A percentile compares a stretch with the other conserved stretches of the same genome.
Evolutionary conservation across 2,329 filamentous ascomycete species (phyloP).

Genomic region (Penicillium oxalicum): DNA sequence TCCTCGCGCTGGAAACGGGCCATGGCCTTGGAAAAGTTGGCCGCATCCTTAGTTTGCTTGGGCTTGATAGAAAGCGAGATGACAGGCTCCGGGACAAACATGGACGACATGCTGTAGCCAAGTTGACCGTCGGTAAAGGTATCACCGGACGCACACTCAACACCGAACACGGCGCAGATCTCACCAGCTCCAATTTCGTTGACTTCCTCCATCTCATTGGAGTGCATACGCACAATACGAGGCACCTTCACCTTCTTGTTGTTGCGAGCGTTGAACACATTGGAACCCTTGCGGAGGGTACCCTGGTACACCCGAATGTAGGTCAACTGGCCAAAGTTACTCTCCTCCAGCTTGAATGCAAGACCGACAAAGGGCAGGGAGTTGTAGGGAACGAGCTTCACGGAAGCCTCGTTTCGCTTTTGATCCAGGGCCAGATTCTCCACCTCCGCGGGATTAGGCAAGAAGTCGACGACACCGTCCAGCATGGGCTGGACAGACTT

Average conservation of each 20-base stretch:
- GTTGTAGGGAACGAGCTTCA: slow-evolving; percentile 89
- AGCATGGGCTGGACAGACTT: slow-evolving; percentile 95
- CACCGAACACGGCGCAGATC: slow-evolving; percentile 96
- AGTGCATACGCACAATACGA: slow-evolving; percentile 98
- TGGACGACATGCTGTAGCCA: slow-evolving; percentile 93
- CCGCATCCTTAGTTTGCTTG: slow-evolving; percentile 83
- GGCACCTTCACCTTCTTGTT: slow-evolving; percentile 96
- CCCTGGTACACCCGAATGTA: slow-evolving; percentile 99
- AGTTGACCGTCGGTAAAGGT: slow-evolving; percentile 93
- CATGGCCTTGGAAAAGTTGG: slow-evolving; percentile 98
- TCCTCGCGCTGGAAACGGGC: slow-evolving; percentile 98
- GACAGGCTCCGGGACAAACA: slow-evolving; percentile 95
- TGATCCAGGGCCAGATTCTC: slow-evolving; percentile 85
- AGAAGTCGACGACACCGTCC: slow-evolving; percentile 90
- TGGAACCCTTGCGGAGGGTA: slow-evolving; percentile 76
- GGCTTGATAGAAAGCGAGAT: slow-evolving; percentile 97
- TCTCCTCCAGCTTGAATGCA: slow-evolving; percentile 98
- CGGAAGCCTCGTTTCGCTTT: slow-evolving; percentile 67
- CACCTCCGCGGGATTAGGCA: slow-evolving; percentile 86
- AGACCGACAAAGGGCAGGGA: slow-evolving; percentile 89
- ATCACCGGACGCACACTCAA: slow-evolving; percentile 95
- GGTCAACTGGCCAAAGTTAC: slow-evolving; percentile 95
- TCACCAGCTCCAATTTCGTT: slow-evolving; percentile 88
- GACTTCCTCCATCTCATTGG: slow-evolving; percentile 98
- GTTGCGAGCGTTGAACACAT: slow-evolving; percentile 87